Evolutionary conservation across 805 yeast species (phyloP), one percentile per base, ranked within the genome.

Genomic region (Starmerella apicola): DNA sequence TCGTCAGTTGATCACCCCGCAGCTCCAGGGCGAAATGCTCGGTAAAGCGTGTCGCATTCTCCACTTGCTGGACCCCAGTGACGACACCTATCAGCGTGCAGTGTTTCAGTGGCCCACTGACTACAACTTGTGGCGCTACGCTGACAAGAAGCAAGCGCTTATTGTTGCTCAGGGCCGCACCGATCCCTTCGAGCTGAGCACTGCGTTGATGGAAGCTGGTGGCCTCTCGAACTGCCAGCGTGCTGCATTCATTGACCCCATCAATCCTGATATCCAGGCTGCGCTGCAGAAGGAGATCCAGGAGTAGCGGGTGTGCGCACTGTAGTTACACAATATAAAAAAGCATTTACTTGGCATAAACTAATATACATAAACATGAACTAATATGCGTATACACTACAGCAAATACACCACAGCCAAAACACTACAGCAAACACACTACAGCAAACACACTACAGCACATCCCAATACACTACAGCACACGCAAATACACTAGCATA

Each of bases 51-150:
- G 51, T 36, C 38, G 24, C 12, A 36, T 50, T 9, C 37, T 48
- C 8, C 28, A 44, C 8, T 33, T 44, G 16, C 41, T 53, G 3
- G 41, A 46, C 17, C 36, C 46, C 48, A 8, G 37, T 18, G 44
- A 56, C 20, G 53, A 65, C 2, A 58, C 61, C 5, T 79, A 88
- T 81, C 81, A 79, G 54, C 70, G 78, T 50, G 68, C 75, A 9
- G 84, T 88, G 0, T 62, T 79, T 45, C 61, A 81, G 51, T 79
- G 81, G 62, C 96, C 96, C 1, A 67, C 70, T 28, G 81, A 78
- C 49, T 65, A 66, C 42, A 61, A 63, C 13, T 68, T 81, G 4
- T 88, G 97, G 97, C 65, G 63, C 23, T 62, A 70, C n/a, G 58
- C 86, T 28, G 71, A 73, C 53, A 56, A 60, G 20, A 63, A 62